phyloP scores from a whole-genome alignment of 305 asterid species.

The Euphrasia arctica region DNA sequence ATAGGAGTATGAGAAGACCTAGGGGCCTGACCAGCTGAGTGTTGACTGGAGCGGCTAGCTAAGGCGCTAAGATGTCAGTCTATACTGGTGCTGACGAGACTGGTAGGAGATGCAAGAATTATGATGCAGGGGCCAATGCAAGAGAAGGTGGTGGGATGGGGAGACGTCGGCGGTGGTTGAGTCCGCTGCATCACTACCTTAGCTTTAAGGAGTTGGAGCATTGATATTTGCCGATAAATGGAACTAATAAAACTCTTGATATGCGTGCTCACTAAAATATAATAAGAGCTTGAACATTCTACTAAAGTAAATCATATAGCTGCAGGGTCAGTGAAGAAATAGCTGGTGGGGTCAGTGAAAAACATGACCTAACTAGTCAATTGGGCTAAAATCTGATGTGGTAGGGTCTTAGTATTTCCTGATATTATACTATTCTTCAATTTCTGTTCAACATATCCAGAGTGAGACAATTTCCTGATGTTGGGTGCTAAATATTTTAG shows the following conservation, averaged over 20 bases:
- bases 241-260: not conserved
- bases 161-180: not conserved
- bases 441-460: not conserved
- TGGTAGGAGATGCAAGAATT: not conserved
- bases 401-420: not conserved
- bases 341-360: not conserved
- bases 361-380: not conserved
- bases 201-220: not conserved
- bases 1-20: not conserved
- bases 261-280: not conserved
- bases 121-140: not conserved
- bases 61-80: not conserved
- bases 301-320: not conserved
- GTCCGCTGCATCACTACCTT: not conserved
- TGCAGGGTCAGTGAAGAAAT: not conserved
- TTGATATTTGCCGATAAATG: not conserved
- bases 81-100: not conserved
- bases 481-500: slow-evolving; percentile 7
- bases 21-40: not conserved
- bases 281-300: not conserved
- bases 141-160: not conserved
- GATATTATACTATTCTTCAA: not conserved
- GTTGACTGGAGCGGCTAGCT: not conserved
- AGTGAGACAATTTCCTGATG: not conserved
- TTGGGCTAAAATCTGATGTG: not conserved